Evolutionary conservation across 2,329 filamentous ascomycete species (phyloP).

Genomic region (Aspergillus sp.): DNA sequence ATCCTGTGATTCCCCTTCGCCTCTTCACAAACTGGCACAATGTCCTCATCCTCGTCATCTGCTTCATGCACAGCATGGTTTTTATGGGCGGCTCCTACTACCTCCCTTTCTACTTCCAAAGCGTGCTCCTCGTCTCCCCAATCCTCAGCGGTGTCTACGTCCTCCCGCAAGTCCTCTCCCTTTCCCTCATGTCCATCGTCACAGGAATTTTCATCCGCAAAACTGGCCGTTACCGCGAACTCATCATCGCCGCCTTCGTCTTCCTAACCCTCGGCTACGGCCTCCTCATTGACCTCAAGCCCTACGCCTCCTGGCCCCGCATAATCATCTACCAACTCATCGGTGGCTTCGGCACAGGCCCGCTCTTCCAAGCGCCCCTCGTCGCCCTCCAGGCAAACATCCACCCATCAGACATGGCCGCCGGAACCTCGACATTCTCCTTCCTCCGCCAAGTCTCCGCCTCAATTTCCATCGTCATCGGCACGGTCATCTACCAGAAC

Average conservation of each 20-base stretch:
- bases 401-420: slow-evolving; percentile 62
- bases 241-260: slow-evolving; percentile 63
- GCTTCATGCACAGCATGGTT: slow-evolving; percentile 74
- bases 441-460: slow-evolving; percentile 65
- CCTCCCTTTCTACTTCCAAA: slow-evolving; percentile 83
- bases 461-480: slow-evolving; percentile 63
- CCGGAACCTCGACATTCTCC: slow-evolving; percentile 65
- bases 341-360: slow-evolving; percentile 64
- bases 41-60: slow-evolving; percentile 66
- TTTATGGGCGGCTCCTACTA: slow-evolving; percentile 82
- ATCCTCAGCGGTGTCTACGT: slow-evolving; percentile 76
- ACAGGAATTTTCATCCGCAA: slow-evolving; percentile 74
- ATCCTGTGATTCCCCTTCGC: slow-evolving; percentile 75
- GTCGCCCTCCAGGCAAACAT: slow-evolving; percentile 69
- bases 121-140: slow-evolving; percentile 69
- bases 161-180: slow-evolving; percentile 69
- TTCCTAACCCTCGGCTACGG: slow-evolving; percentile 69
- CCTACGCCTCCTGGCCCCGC: slow-evolving; percentile 57
- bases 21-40: slow-evolving; percentile 72
- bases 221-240: slow-evolving; percentile 67
- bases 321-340: slow-evolving; percentile 62
- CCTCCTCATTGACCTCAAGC: slow-evolving; percentile 62
- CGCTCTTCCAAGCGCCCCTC: slow-evolving; percentile 66
- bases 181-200: slow-evolving; percentile 65
- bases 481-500: slow-evolving; percentile 55